Percentiles rank a stretch among this genome's conserved stretches.
Evolutionary conservation across 768 basidiomycete species (phyloP).

Genomic region (Mycena pura): DNA sequence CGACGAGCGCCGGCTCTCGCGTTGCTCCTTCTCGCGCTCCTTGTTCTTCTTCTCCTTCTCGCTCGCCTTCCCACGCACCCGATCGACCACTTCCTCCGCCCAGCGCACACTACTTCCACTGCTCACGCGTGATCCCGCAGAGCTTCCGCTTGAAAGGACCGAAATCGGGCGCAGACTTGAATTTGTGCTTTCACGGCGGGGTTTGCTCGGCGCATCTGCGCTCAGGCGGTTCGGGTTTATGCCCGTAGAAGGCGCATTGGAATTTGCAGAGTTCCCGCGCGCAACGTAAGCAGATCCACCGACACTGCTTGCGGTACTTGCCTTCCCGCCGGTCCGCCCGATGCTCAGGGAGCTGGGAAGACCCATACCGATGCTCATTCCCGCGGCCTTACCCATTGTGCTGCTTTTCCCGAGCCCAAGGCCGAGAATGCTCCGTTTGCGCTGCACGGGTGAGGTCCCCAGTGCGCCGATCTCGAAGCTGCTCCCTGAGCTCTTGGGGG

Average conservation of each 20-base stretch:
- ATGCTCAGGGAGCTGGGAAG: slow-evolving; percentile 24
- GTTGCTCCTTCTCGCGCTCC: slow-evolving; percentile 32
- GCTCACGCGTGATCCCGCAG: slow-evolving; percentile 54
- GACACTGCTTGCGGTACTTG: slow-evolving; percentile 41
- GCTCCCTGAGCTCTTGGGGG: slow-evolving; percentile 59
- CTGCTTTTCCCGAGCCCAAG: slow-evolving; percentile 15
- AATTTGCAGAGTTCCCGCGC: slow-evolving; percentile 5
- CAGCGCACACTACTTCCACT: slow-evolving; percentile 46
- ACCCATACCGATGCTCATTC: slow-evolving; percentile 20
- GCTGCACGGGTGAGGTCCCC: slow-evolving; percentile 54
- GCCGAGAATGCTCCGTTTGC: slow-evolving; percentile 69
- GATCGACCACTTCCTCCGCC: slow-evolving; percentile 43
- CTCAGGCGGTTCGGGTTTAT: slow-evolving; percentile 42
- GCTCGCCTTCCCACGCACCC: slow-evolving; percentile 32
- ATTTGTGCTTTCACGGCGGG: slow-evolving; percentile 20
- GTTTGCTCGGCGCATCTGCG: slow-evolving; percentile 17
- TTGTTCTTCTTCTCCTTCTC: slow-evolving; percentile 32
- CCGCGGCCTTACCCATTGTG: slow-evolving; percentile 9
- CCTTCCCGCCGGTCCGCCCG: slow-evolving; percentile 21
- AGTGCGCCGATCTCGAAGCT: slow-evolving; percentile 74
- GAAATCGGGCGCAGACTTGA: slow-evolving; percentile 40
- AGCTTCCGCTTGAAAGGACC: slow-evolving; percentile 46
- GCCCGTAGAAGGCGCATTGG: background rate
- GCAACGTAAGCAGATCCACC: slow-evolving; percentile 40
- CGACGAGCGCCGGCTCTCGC: slow-evolving; percentile 51